Evolutionary conservation across 2,329 filamentous ascomycete genomes (phyloP), one percentile per base, ranked within the genome.

Genomic region (Alternaria gaisen): DNA sequence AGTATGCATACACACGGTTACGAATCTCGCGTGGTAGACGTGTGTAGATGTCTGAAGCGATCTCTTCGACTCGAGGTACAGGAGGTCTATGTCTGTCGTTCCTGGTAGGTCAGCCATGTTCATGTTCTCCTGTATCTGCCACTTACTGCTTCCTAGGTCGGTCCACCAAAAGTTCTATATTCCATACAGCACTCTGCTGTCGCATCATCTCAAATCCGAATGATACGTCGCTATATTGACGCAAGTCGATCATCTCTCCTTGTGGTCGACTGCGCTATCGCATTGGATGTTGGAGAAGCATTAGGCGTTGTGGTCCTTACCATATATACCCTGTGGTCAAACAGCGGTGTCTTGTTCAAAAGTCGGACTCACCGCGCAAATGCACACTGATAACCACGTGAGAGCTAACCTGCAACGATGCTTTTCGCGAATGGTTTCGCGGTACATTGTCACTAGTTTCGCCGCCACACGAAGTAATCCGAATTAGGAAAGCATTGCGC

Each of bases 11-110:
- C 54, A 71, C 59, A 24, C 61, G 56, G 30, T 70, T 61, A 26
- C 69, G 69, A 34, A 71, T 60, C 40, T 71, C 69, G 51, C 66
- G 65, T 32, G 69, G 67, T n/a, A 71, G 50, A 42, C 36, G 42
- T 11, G 47, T 53, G 26, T 66, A 64, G 22, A 66, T 46, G 5
- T 42, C 42, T 11, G 44, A 41, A 24, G 53, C 54, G 12, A 60
- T 24, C 5, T 40, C 43, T 20, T 41, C 36, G 36, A 34, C 7
- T 43, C 50, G 32, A 44, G 48, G 30, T 40, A 43, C 34, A 36
- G 43, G 18, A n/a, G 22, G 20, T 4, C 26, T 30, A 34, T 46
- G 38, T 32, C 22, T 32, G 24, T 30, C 28, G 47, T 34, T 60
- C 38, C 53, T 60, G 34, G 12, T 11, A 53, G 38, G 47, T 60